Conservation (phyloP, 805 yeast genomes). For the Yarrowia deformans region DNA sequence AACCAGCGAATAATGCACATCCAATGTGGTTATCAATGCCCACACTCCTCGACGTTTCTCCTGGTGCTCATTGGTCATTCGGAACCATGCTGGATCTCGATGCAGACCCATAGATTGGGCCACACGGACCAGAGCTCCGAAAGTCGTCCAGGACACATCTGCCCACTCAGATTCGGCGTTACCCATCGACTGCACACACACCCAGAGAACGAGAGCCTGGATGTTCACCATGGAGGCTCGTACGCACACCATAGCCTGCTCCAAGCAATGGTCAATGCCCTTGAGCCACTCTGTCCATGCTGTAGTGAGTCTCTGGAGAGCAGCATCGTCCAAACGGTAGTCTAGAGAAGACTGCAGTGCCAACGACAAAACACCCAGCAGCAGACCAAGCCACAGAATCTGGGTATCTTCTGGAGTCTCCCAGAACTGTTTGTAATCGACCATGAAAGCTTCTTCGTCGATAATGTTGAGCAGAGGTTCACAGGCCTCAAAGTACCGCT, state of each 20-base stretch:
- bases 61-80: conserved; percentile 47
- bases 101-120: conserved; percentile 52
- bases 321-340: conserved; percentile 44
- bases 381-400: conserved; percentile 47
- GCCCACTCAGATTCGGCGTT: conserved; percentile 43
- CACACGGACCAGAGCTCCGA: conserved; percentile 47
- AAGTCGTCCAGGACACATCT: conserved; percentile 47
- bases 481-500: conserved; percentile 47
- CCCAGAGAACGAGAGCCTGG: conserved; percentile 48
- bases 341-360: conserved; percentile 46
- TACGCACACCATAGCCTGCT: conserved; percentile 47
- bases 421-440: conserved; percentile 48
- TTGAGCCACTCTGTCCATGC: conserved; percentile 46
- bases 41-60: conserved; percentile 48
- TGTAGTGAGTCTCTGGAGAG: conserved; percentile 42
- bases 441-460: conserved; percentile 48
- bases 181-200: conserved; percentile 45
- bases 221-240: conserved; percentile 48
- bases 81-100: conserved; percentile 50
- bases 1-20: conserved; percentile 45
- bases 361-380: conserved; percentile 47
- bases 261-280: conserved; percentile 48
- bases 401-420: conserved; percentile 45
- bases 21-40: conserved; percentile 45
- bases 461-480: conserved; percentile 47